phyloP scores from a whole-genome alignment of 2,329 filamentous ascomycete species.

The Nakataea oryzae region DNA sequence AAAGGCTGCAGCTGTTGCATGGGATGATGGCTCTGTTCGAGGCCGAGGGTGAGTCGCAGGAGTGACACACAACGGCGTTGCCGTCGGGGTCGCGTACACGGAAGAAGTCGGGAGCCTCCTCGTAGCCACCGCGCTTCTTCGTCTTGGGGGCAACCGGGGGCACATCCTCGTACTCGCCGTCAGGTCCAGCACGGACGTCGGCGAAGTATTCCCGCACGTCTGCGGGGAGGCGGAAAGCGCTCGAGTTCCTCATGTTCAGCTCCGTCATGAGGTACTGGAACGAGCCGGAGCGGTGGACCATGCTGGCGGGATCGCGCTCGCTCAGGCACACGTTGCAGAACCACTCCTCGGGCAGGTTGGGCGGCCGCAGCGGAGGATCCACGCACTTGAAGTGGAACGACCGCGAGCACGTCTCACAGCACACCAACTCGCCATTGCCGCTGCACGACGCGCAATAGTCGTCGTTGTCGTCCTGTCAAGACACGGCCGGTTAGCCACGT shows the following conservation, averaged over 20 bases:
- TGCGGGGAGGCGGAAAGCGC: conserved; percentile 61
- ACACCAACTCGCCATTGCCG: conserved; percentile 75
- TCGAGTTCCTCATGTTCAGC: conserved; percentile 59
- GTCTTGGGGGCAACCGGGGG: conserved; percentile 45
- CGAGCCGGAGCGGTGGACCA: conserved; percentile 38
- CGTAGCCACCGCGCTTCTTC: conserved; percentile 44
- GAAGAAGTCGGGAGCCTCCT: conserved; percentile 56
- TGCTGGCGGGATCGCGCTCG: conserved; percentile 33
- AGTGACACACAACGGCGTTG: conserved; percentile 65
- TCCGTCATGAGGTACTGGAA: conserved; percentile 54
- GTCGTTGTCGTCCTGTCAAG: conserved; percentile 60
- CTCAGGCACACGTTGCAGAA: conserved; percentile 66
- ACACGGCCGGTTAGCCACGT: neutral
- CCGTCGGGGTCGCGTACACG: conserved; percentile 62
- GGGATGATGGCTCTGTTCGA: conserved; percentile 65
- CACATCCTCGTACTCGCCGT: conserved; percentile 73
- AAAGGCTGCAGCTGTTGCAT: conserved; percentile 71
- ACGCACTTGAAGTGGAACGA: conserved; percentile 88
- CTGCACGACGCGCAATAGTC: conserved; percentile 84
- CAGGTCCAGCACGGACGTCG: conserved; percentile 63
- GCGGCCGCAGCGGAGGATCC: conserved; percentile 64
- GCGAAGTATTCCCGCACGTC: conserved; percentile 68
- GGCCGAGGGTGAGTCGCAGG: conserved; percentile 58
- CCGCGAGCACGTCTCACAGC: conserved; percentile 84
- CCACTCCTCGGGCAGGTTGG: conserved; percentile 64